These are phyloP conservation scores for Scheffersomyces insectosa DNA, from an alignment of 1,139 yeast species.

Conservation along the genomic window DNA sequence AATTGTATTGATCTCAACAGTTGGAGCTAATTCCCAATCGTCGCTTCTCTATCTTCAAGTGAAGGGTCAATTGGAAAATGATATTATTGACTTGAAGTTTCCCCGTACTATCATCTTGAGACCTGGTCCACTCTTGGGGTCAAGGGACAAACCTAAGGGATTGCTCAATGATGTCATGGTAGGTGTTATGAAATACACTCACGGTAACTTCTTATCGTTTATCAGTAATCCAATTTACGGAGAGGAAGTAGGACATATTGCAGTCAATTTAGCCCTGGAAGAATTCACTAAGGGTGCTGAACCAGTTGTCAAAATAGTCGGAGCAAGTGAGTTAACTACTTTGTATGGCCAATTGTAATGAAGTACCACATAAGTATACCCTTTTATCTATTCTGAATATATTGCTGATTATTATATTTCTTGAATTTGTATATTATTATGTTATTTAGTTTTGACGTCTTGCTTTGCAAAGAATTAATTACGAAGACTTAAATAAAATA, in stretches of 20 bases:
- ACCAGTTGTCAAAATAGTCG: slow-evolving; percentile 5
- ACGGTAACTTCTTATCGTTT: slow-evolving; percentile 25
- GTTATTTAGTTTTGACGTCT: no score
- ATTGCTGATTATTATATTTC: no score
- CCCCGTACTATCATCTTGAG: slow-evolving; percentile 67
- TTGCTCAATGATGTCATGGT: slow-evolving; percentile 24
- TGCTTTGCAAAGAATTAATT: no score
- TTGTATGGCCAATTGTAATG: slow-evolving; percentile 2
- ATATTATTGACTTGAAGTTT: slow-evolving; percentile 55
- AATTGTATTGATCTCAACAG: slow-evolving; percentile 61
- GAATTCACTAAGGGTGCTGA: slow-evolving; percentile 5
- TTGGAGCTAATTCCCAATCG: slow-evolving; percentile 58
- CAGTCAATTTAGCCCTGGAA: slow-evolving; percentile 30
- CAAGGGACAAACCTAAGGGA: slow-evolving; percentile 49
- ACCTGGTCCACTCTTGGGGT: slow-evolving; percentile 71
- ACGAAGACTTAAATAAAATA: no score
- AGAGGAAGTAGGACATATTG: slow-evolving; percentile 51
- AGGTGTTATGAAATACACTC: slow-evolving; percentile 30
- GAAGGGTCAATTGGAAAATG: slow-evolving; percentile 68
- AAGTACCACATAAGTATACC: neutral
- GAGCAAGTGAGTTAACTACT: slow-evolving; percentile 2
- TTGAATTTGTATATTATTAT: no score
- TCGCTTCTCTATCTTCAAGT: slow-evolving; percentile 52
- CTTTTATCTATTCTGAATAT: neutral
- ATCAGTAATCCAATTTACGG: slow-evolving; percentile 43